Base-by-base conservation (phyloP, 176 grass and related monocot genomes). In the Triticum monococcum region DNA sequence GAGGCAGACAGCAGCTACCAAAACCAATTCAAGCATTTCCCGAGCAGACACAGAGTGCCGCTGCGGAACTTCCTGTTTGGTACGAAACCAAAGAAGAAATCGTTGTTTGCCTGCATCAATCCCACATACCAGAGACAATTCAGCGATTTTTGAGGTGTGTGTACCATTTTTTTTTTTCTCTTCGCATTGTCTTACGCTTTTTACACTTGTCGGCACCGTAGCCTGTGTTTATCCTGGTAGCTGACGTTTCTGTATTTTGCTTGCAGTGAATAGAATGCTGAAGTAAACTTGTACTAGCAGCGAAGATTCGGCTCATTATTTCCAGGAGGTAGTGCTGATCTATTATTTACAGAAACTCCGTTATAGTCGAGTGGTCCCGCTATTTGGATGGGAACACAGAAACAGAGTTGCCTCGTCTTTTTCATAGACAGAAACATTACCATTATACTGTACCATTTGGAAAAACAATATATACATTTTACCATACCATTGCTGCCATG, bases 31-130 rank as follows among this genome's bases (percentile, higher is more conserved):
- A 95, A 90, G 80, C 79, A 93, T 82, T 89, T 89, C 79, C 91
- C 93, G 25, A 89, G 70, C 70, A 92, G 79, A 79, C 92, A 45
- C 0, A 89, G 91, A 25, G 91, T 95, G 40, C 95, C 95, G 9
- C 14, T 98, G 82, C 74, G 89, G 10, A 91, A 91, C 83, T 98
- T 98, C 78, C 83, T 98, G 26, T 98, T 98, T 9, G 89, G 89
- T 13, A 89, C 87, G 12, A 95, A 95, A 40, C 89, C 40, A 3
- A 94, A 95, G 87, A 98, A 98, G 52, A 95, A 90, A 32, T 95
- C 91, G 1, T 62, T 98, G 24, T 98, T 95, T 80, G 63, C 82
- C 18, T 89, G 91, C 68, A 90, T 98, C 46, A 93, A 93, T 54
- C 91, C 93, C 5, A 78, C 88, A n/a, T 64, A 90, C 32, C 87